Evolutionary conservation across 2,329 filamentous ascomycete genomes (phyloP), one percentile per base, ranked within the genome.

Genomic region (Colletotrichum graminicola): DNA sequence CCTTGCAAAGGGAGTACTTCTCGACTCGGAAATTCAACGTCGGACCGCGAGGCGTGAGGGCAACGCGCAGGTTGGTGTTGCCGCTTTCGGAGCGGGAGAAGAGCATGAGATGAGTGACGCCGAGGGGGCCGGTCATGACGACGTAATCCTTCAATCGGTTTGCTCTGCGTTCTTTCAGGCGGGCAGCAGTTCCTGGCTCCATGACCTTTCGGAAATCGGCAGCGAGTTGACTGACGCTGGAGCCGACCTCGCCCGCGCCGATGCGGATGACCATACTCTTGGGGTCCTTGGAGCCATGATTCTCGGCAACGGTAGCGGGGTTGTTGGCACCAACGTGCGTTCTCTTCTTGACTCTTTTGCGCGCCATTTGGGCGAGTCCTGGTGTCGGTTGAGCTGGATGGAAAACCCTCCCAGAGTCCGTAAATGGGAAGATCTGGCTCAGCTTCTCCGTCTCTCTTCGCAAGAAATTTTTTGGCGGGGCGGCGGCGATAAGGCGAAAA

Each of bases 221-320:
- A 29, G 95, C 95, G 76, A 99, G 86, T 83, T 98, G 95, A 80
- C 92, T 95, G 77, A 99, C 89, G 80, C 93, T 97, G 71, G 94
- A 90, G 69, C 96, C 96, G 63, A 99, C 94, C 79, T 98, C 94
- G 77, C 94, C 93, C 76, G 95, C 95, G 77, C 96, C 96, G 77
- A 98, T 95, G 76, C 96, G 93, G 82, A 99, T 97, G 70, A 99
- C 95, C 95, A 99, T 98, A 80, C 93, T 97, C 87, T 98, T 98
- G 43, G 96, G 96, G 62, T 91, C 88, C 74, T 91, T 86, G 32
- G 90, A 88, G 70, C 89, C 88, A 66, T 71, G 64, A 81, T 91
- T 90, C 68, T 89, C 87, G 54, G 86, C 84, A 74, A 88, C 87
- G 77, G 85, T 76, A 77, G 85, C 77, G 63, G 88, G 88, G 76